phyloP scores from a whole-genome alignment of 345 rosid species.

The Eucalyptus globulus region DNA sequence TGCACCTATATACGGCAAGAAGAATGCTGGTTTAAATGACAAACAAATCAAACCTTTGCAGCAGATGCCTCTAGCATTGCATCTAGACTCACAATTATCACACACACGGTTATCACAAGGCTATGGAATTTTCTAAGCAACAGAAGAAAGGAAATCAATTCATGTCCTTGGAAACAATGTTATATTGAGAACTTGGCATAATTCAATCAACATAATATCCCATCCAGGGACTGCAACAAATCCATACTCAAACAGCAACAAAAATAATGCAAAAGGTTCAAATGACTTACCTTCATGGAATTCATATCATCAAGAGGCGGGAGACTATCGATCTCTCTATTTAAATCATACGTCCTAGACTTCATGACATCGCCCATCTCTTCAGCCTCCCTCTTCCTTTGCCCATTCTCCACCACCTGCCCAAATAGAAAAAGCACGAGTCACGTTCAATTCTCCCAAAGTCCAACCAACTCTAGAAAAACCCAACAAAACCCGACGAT shows the following conservation, averaged over 20 bases:
- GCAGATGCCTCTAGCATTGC: background rate
- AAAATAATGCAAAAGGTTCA: too few species aligned
- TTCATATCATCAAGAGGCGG: background rate
- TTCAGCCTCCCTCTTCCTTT: background rate
- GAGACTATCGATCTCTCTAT: background rate
- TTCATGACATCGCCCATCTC: background rate
- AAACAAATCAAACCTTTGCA: background rate
- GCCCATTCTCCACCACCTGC: background rate
- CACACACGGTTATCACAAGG: too few species aligned
- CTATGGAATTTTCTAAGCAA: accelerated
- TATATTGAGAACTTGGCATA: too few species aligned
- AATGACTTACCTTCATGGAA: background rate
- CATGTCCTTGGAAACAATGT: too few species aligned
- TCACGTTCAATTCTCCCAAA: background rate
- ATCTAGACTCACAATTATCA: too few species aligned
- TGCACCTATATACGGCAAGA: background rate
- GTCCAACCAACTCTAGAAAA: background rate
- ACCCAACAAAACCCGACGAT: background rate
- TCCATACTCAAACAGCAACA: too few species aligned
- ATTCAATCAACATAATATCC: too few species aligned
- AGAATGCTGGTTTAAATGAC: background rate
- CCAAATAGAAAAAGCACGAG: background rate
- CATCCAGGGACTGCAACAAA: too few species aligned
- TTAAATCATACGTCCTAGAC: background rate
- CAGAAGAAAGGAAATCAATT: too few species aligned